phyloP scores from a whole-genome alignment of 352 stramenopile species.

The Phytophthora meadii region DNA sequence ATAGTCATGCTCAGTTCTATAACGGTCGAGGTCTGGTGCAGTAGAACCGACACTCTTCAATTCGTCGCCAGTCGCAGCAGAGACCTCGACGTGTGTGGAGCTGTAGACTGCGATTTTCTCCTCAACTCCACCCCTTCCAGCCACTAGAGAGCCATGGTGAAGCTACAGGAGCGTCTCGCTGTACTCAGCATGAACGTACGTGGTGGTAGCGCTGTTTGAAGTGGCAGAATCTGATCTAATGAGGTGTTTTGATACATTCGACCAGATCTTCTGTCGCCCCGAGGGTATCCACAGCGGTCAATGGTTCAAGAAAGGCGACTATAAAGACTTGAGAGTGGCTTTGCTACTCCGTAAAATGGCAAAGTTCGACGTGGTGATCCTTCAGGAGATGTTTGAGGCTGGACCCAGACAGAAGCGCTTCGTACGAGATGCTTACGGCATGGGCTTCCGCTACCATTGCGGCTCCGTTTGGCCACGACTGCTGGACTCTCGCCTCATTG shows the following conservation, averaged over 20 bases:
- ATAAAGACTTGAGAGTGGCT: slow-evolving; percentile 74
- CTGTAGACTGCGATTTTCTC: slow-evolving; percentile 2
- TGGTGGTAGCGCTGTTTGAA: slow-evolving; percentile 2
- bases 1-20: background rate
- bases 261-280: slow-evolving; percentile 77
- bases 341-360: slow-evolving; percentile 78
- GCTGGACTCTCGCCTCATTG: slow-evolving; percentile 63
- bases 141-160: slow-evolving; percentile 28
- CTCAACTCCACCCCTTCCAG: background rate
- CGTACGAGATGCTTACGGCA: slow-evolving; percentile 51
- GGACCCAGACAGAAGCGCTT: slow-evolving; percentile 65
- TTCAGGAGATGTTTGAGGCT: slow-evolving; percentile 86
- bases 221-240: slow-evolving; percentile 5
- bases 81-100: slow-evolving; percentile 11
- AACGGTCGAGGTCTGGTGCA: slow-evolving; percentile 15
- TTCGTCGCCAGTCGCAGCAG: slow-evolving; percentile 15
- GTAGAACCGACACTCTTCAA: slow-evolving; percentile 35
- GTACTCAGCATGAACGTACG: slow-evolving; percentile 79
- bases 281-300: slow-evolving; percentile 79
- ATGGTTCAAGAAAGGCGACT: slow-evolving; percentile 75
- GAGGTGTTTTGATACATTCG: slow-evolving; percentile 7
- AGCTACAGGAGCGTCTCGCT: slow-evolving; percentile 55
- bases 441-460: slow-evolving; percentile 81
- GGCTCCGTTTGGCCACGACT: slow-evolving; percentile 75
- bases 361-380: slow-evolving; percentile 74